Conservation (phyloP, 1,139 yeast genomes). For the Taphrina populina region DNA sequence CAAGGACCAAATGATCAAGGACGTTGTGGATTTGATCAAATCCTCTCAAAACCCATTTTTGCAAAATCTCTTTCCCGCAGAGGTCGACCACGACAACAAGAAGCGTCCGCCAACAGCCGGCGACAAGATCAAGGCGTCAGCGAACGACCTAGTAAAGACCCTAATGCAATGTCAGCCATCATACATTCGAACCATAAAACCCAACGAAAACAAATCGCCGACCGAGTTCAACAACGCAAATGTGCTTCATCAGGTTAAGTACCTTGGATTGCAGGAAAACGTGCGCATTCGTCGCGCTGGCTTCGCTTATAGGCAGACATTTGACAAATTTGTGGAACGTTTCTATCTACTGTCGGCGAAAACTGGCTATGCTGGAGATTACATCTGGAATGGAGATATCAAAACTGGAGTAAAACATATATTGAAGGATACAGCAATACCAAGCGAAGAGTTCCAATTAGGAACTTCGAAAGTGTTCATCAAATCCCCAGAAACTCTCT, state of each 20-base stretch:
- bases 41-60: constrained; percentile 72
- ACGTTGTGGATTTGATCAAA: constrained; percentile 72
- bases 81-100: constrained; percentile 68
- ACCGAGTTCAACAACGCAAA: constrained; percentile 84
- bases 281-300: constrained; percentile 98
- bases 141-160: constrained; percentile 85
- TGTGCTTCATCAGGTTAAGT: constrained; percentile 92
- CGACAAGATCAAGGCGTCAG: constrained; percentile 88
- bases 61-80: constrained; percentile 71
- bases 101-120: constrained; percentile 96
- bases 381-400: constrained; percentile 89
- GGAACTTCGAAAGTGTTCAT: constrained; percentile 95
- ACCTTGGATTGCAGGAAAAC: constrained; percentile 93
- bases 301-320: constrained; percentile 95
- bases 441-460: constrained; percentile 77
- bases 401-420: constrained; percentile 77
- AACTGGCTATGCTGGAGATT: constrained; percentile 98
- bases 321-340: constrained; percentile 95
- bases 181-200: constrained; percentile 95
- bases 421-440: constrained; percentile 75
- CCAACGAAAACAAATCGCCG: constrained; percentile 90
- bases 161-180: constrained; percentile 88
- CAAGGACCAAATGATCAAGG: constrained; percentile 90
- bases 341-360: constrained; percentile 82
- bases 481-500: constrained; percentile 94